Conservation (phyloP, 805 yeast species). For the Metschnikowia picachoensis region DNA sequence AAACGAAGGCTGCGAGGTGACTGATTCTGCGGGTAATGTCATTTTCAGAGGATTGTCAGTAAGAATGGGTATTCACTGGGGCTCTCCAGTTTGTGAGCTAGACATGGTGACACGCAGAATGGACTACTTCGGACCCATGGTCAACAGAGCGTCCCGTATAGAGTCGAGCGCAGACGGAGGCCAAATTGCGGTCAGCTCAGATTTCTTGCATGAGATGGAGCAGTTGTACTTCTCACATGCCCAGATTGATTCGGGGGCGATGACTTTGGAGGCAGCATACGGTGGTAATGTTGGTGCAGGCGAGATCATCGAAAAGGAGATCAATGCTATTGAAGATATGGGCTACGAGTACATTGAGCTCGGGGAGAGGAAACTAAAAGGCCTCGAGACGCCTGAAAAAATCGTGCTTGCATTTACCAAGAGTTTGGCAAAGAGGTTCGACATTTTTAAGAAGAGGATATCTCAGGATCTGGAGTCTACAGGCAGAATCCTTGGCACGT, state of each 20-base stretch:
- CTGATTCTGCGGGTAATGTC: constrained; percentile 55
- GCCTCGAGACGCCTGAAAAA: constrained; percentile 87
- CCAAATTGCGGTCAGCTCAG: constrained; percentile 84
- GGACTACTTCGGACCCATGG: constrained; percentile 99
- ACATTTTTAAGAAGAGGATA: constrained; percentile 31
- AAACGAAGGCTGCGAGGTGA: constrained; percentile 77
- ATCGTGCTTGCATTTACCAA: constrained; percentile 77
- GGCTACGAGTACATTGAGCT: constrained; percentile 66
- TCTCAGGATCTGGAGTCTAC: constrained; percentile 16
- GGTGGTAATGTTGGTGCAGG: constrained; percentile 46
- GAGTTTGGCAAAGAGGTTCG: constrained; percentile 56
- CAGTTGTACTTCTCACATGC: constrained; percentile 50
- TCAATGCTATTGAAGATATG: constrained; percentile 57
- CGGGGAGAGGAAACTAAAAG: constrained; percentile 90
- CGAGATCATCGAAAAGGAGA: constrained; percentile 60
- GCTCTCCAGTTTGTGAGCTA: constrained; percentile 90
- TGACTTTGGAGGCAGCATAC: constrained; percentile 37
- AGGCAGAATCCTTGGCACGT: constrained; percentile 34
- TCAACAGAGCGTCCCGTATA: constrained; percentile 89
- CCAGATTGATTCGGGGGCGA: constrained; percentile 28
- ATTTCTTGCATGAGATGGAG: constrained; percentile 69
- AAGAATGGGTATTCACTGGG: constrained; percentile 99
- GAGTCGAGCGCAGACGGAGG: constrained; percentile 97
- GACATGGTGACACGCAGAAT: constrained; percentile 94
- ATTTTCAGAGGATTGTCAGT: constrained; percentile 89